Base-by-base conservation (phyloP, 1,284 basidiomycete genomes). In the Pterulicium gracile region DNA sequence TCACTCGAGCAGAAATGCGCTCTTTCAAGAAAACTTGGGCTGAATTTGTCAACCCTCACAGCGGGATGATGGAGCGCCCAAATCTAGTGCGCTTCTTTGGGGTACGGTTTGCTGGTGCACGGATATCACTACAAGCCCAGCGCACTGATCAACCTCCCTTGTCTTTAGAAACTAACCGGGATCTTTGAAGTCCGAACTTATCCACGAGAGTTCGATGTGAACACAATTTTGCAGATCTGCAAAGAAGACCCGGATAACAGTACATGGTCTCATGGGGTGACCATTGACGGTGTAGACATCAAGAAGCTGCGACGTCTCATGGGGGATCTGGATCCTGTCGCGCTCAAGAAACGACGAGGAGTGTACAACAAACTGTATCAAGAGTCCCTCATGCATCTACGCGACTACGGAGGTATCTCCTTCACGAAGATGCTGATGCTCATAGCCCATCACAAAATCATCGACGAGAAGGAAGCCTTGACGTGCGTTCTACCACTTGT, bases 21-120 rank as follows among this genome's bases (percentile, higher is more conserved):
- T 69, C 81, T 1, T 98, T 93, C 77, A 98, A 98, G 69, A 88
- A 91, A 58, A 75, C 88, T 1, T 98, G 95, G 95, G 83, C 87
- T 0, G 76, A 84, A 54, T 88, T 84, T 56, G 87, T 94, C 27
- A 79, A 84, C 46, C 69, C 79, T 2, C 77, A 86, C 47, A 90
- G 82, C 0, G 89, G 91, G 0, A 84, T 87, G 58, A 70, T 98
- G 44, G 77, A 80, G 56, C 79, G 78, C 1, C 67, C 70, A 35
- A 75, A 79, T 45, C 81, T 96, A 50, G 79, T 84, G 3, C 73
- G 74, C 1, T 97, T 98, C 70, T 86, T 98, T 49, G 70, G 74
- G 1, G 90, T 92, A 56, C 56, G 86, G 72, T 12, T 4, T 24
- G 21, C 14, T 18, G 40, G n/a, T 44, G 27, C 13, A 14, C 12